Base-by-base conservation (phyloP, 176 grass and related monocot genomes). In the Bromus sterilis region DNA sequence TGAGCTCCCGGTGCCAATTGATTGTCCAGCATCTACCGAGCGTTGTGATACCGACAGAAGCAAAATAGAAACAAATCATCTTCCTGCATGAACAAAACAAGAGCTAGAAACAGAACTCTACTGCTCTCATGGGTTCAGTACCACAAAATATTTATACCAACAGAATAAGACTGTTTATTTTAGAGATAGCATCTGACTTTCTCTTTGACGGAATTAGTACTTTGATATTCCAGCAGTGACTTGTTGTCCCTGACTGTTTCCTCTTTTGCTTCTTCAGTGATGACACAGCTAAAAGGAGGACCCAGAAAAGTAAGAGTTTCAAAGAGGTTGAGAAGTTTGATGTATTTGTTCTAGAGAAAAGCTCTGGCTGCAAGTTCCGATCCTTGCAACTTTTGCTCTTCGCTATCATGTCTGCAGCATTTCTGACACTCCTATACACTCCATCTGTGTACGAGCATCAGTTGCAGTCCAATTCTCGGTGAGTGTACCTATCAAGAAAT, bases 261-360 rank as follows among this genome's bases (percentile, higher is more conserved):
- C n/a, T 84, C 60, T 62, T 9, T 80, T 53, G 12, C 9, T 87
- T 83, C 72, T 85, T 51, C 85, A 86, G 89, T 62, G 91, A 93
- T 72, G 94, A 93, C 68, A 93, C 80, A 9, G 76, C 81, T 21
- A 97, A 93, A 82, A 89, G 87, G 21, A 97, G 86, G 74, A 72
- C 83, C 32, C 91, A 89, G 77, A 97, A 86, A 88, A 87, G 83
- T 64, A 96, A 83, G 72, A 93, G 88, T 71, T 90, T 80, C 24
- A 97, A 97, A 86, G 94, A 97, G 75, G 86, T 92, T 8, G 91
- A 92, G 37, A 97, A 89, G 44, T 84, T 89, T 68, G 90, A 97
- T 87, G 82, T 89, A 43, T 80, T 94, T 24, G 80, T 97, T 42
- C 56, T 91, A 34, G 94, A 94, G 43, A 88, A 80, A 76, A 85